Conservation (phyloP, 768 basidiomycete genomes). For the Collybiopsis luxurians region DNA sequence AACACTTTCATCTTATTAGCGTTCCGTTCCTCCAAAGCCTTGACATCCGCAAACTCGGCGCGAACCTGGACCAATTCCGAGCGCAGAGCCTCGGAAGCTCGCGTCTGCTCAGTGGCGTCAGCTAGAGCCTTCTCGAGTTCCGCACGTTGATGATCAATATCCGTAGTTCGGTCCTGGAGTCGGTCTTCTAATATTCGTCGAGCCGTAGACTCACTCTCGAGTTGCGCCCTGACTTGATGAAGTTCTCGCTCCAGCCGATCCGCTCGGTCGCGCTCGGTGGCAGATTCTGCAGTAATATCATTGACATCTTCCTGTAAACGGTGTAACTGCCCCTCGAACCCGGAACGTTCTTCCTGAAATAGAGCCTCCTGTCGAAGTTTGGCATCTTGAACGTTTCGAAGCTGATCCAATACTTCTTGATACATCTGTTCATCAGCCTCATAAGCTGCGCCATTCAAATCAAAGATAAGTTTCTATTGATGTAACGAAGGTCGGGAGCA, state of each 20-base stretch:
- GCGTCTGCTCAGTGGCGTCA: slow-evolving; percentile 68
- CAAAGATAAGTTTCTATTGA: background rate
- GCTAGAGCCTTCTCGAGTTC: slow-evolving; percentile 56
- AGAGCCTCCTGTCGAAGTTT: slow-evolving; percentile 53
- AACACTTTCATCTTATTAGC: slow-evolving; percentile 60
- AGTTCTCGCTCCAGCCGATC: slow-evolving; percentile 64
- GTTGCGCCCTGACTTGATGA: slow-evolving; percentile 56
- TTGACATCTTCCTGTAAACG: slow-evolving; percentile 46
- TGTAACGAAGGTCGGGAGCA: background rate
- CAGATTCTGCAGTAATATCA: slow-evolving; percentile 32
- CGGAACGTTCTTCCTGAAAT: slow-evolving; percentile 57
- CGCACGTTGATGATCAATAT: slow-evolving; percentile 53
- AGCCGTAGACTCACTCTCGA: slow-evolving; percentile 61
- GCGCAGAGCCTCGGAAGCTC: slow-evolving; percentile 53
- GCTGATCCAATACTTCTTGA: slow-evolving; percentile 67
- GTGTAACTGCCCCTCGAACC: slow-evolving; percentile 54
- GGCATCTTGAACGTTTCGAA: slow-evolving; percentile 56
- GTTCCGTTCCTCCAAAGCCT: slow-evolving; percentile 62
- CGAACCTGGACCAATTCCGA: slow-evolving; percentile 62
- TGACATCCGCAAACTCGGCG: slow-evolving; percentile 65
- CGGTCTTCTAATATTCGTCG: slow-evolving; percentile 64
- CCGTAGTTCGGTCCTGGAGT: slow-evolving; percentile 51
- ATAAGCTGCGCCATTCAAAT: slow-evolving; percentile 51
- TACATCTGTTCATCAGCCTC: slow-evolving; percentile 77
- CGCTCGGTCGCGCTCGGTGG: slow-evolving; percentile 48